phyloP scores from a whole-genome alignment of 164 flowering plant species.

The Piper longum region DNA sequence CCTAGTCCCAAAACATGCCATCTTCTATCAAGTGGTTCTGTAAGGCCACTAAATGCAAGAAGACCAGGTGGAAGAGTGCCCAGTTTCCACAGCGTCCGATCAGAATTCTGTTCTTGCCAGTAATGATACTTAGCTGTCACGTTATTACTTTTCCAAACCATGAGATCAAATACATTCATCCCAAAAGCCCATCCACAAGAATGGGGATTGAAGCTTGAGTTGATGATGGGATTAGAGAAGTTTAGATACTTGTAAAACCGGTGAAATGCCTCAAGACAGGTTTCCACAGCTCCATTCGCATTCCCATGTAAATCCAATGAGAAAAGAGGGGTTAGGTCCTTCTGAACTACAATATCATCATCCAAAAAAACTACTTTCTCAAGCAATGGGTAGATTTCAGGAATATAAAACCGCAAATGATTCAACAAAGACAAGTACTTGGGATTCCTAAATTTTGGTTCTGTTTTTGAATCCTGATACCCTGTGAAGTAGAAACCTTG shows the following conservation, averaged over 20 bases:
- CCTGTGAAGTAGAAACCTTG: constrained; percentile 34
- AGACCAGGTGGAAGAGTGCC: constrained; percentile 82
- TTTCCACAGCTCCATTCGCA: constrained; percentile 88
- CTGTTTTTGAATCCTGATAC: constrained; percentile 31
- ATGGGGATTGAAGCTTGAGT: constrained; percentile 74
- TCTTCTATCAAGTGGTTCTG: constrained; percentile 83
- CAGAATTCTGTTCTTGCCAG: constrained; percentile 70
- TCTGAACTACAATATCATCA: constrained; percentile 81
- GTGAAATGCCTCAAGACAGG: constrained; percentile 81
- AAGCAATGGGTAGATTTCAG: constrained; percentile 61
- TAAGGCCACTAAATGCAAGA: constrained; percentile 64
- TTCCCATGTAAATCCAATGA: constrained; percentile 76
- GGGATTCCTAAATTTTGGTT: constrained; percentile 44
- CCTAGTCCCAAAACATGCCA: constrained; percentile 89
- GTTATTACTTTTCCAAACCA: constrained; percentile 60
- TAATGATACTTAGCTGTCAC: constrained; percentile 61
- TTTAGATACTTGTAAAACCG: constrained; percentile 75
- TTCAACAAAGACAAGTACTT: constrained; percentile 48
- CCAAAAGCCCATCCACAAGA: constrained; percentile 92
- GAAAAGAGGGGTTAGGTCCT: constrained; percentile 73
- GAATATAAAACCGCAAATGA: constrained; percentile 68
- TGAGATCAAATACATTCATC: constrained; percentile 76
- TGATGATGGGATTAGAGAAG: constrained; percentile 57
- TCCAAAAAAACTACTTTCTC: constrained; percentile 81
- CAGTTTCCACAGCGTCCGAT: constrained; percentile 49